These are phyloP conservation scores for Mycena haematopus DNA, from an alignment of 768 basidiomycete genomes.

Conservation along the genomic window DNA sequence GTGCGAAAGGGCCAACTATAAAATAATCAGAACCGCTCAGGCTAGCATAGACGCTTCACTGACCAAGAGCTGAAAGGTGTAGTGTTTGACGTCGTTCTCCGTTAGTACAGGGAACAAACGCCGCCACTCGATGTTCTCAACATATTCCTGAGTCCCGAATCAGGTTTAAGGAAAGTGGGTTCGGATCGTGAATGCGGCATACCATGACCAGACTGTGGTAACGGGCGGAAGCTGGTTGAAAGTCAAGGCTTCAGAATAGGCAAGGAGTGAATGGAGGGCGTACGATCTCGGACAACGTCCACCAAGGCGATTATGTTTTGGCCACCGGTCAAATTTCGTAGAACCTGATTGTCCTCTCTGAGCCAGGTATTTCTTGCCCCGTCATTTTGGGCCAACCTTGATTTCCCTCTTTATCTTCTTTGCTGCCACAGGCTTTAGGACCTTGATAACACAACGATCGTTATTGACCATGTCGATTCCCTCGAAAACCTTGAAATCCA, in stretches of 20 bases:
- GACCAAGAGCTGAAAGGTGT: slow-evolving; percentile 64
- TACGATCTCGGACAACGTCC: slow-evolving; percentile 70
- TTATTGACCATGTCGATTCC: slow-evolving; percentile 62
- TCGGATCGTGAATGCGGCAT: neutral
- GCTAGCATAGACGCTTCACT: no score
- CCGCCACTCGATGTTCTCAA: slow-evolving; percentile 74
- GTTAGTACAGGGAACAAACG: slow-evolving; percentile 60
- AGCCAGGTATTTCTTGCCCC: no score
- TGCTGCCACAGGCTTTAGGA: slow-evolving; percentile 73
- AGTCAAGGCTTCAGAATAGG: neutral
- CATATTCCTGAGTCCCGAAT: slow-evolving; percentile 48
- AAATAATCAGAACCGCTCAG: no score
- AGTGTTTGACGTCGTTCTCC: slow-evolving; percentile 72
- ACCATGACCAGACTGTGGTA: slow-evolving; percentile 68
- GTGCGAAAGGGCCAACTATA: slow-evolving; percentile 66
- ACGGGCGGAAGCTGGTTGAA: slow-evolving; percentile 50
- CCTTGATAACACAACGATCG: slow-evolving; percentile 69
- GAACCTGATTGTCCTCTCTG: slow-evolving; percentile 49
- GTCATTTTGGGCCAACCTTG: slow-evolving; percentile 49
- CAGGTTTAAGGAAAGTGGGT: neutral
- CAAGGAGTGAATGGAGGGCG: slow-evolving; percentile 13
- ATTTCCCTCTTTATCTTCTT: slow-evolving; percentile 80
- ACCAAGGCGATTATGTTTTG: slow-evolving; percentile 71
- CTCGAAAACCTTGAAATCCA: slow-evolving; percentile 54
- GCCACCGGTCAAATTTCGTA: slow-evolving; percentile 71